phyloP scores from a whole-genome alignment of 345 rosid genomes.

The Anacardium occidentale region DNA sequence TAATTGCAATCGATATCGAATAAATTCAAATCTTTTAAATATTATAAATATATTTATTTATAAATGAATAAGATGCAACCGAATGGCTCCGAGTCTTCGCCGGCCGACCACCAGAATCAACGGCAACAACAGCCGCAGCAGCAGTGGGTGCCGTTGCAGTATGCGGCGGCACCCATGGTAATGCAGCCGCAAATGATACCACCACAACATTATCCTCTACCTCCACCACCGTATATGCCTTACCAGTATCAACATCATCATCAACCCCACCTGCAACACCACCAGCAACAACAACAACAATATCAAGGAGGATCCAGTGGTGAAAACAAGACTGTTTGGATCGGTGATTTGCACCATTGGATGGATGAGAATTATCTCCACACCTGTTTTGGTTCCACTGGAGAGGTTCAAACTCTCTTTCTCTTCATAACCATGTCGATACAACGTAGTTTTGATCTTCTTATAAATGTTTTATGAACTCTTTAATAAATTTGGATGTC shows the following conservation, averaged over 20 bases:
- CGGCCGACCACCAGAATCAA: conserved; percentile 19
- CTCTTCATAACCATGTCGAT: not conserved
- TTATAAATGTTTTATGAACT: not conserved
- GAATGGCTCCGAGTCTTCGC: conserved; percentile 41
- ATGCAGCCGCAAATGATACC: conserved; percentile 88
- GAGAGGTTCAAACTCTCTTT: conserved; percentile 56
- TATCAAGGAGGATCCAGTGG: conserved; percentile 51
- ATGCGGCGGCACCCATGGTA: conserved; percentile 73
- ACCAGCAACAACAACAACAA: conserved; percentile 28
- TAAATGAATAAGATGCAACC: conserved; percentile 48
- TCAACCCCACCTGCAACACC: conserved; percentile 30
- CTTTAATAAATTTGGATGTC: not conserved
- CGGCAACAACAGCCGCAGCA: conserved; percentile 36
- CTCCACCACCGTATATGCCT: conserved; percentile 57
- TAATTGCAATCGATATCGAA: not conserved
- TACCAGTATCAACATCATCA: conserved; percentile 41
- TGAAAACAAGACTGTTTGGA: conserved; percentile 85
- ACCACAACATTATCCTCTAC: conserved; percentile 60
- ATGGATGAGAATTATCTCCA: conserved; percentile 93
- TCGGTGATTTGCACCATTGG: conserved; percentile 97
- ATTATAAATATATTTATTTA: too few species aligned
- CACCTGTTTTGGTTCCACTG: conserved; percentile 62
- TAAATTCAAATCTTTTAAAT: too few species aligned
- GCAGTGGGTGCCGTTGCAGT: conserved; percentile 77
- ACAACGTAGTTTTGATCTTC: not conserved